Evolutionary conservation across 805 yeast species (phyloP), one percentile per base, ranked within the genome.

Genomic region (Candida ponderosae): DNA sequence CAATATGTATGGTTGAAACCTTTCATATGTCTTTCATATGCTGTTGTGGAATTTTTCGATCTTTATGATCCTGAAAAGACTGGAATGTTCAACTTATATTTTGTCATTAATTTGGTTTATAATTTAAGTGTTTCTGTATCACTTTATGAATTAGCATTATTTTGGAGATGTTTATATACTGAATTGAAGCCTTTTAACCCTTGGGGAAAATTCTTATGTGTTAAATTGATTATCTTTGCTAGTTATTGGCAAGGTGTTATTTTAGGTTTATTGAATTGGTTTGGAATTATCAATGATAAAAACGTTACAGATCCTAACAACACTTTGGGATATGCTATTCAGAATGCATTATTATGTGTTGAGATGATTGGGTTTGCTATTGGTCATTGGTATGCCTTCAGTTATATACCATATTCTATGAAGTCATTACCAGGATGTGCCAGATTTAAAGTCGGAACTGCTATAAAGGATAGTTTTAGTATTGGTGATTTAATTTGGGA

Each of bases 1-100:
- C 99, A 93, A 57, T 93, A 90, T 53, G 96, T 90, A 7, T 93
- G 96, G 96, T 57, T 89, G 41, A 89, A 94, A 51, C 97, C 97
- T 0, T 42, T 86, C 13, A 66, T 89, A n/a, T 81, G 88, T 41
- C 41, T 79, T 11, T 61, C 70, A n/a, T 65, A 71, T 19, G 54
- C 73, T 18, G 37, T 72, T 29, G 59, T 75, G 23, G 73, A 76
- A 41, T 41, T 70, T 1, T 40, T 66, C 14, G 75, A 78, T 0
- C 49, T 66, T 35, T 75, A 80, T 50, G 63, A 75, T 36, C 72
- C 71, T 18, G 70, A 72, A 37, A 64, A 71, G 38, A 59, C 76
- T 45, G 63, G 76, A 11, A 35, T 63, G 13, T 45, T 58, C 3
- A 73, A 81, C 14, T 59, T 77, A 6, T 75, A 76, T 47, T 56